Evolutionary conservation across 176 grass and related monocot species (phyloP).

Genomic region (Ensete glaucum): DNA sequence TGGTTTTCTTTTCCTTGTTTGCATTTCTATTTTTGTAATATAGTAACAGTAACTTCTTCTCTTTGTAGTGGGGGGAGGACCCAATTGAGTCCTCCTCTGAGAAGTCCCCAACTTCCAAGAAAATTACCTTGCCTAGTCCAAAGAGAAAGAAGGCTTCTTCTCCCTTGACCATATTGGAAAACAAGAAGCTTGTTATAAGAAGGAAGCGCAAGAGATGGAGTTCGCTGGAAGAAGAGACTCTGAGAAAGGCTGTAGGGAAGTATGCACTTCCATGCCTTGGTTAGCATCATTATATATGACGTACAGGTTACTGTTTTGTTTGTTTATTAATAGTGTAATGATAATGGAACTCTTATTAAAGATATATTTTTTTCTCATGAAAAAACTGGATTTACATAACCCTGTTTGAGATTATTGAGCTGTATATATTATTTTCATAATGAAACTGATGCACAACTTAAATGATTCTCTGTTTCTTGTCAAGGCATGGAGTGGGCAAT

Average conservation of each 20-base stretch:
- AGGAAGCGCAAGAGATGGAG: constrained; percentile 29
- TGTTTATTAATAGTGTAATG: too few relatives aligned
- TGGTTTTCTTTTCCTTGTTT: neutral
- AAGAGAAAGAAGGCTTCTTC: constrained; percentile 19
- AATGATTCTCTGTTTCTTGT: neutral
- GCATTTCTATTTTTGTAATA: too few relatives aligned
- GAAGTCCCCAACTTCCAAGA: neutral
- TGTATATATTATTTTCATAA: neutral
- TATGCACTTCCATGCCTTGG: constrained; percentile 14
- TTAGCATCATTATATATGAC: neutral
- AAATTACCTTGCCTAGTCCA: constrained; percentile 16
- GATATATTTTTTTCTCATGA: too few relatives aligned
- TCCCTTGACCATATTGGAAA: constrained; percentile 13
- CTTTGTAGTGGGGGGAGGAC: constrained; percentile 5
- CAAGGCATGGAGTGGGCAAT: constrained; percentile 29
- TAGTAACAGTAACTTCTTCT: neutral
- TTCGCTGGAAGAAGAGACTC: constrained; percentile 28
- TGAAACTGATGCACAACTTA: neutral
- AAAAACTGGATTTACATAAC: too few relatives aligned
- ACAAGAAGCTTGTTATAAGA: constrained; percentile 4
- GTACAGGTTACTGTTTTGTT: neutral
- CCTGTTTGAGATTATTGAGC: neutral
- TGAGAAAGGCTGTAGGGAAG: constrained; percentile 25
- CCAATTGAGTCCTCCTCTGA: neutral
- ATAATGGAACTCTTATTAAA: too few relatives aligned